Conservation (phyloP, 2,329 filamentous ascomycete genomes). For the Xylaria sp. region DNA sequence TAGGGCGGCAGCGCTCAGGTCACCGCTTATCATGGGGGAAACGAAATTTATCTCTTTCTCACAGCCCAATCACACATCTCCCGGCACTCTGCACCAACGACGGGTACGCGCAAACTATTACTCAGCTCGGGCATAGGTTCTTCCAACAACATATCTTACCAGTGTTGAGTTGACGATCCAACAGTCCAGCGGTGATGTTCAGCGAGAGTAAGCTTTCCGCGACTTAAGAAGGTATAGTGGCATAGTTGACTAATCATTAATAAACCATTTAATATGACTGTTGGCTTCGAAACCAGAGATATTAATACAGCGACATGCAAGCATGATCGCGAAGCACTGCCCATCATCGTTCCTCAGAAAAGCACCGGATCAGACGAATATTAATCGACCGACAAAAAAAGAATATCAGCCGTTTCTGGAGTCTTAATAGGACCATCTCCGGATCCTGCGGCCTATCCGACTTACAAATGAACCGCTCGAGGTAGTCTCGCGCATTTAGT, state of each 20-base stretch:
- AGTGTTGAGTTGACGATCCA: background rate
- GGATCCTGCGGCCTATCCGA: background rate
- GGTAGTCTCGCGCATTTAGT: conserved; percentile 20
- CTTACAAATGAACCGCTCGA: background rate
- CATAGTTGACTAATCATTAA: conserved; percentile 26
- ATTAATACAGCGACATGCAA: conserved; percentile 19
- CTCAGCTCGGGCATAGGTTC: conserved; percentile 25
- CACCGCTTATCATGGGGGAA: conserved; percentile 22
- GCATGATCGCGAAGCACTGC: conserved; percentile 33
- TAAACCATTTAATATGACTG: conserved; percentile 9
- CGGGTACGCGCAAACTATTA: conserved; percentile 26
- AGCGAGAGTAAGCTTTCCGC: conserved; percentile 13
- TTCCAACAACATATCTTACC: conserved; percentile 11
- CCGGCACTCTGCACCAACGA: conserved; percentile 16
- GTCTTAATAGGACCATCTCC: background rate
- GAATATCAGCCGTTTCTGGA: conserved; percentile 9
- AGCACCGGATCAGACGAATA: conserved; percentile 2
- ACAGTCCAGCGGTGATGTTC: conserved; percentile 3
- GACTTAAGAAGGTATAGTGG: conserved; percentile 20
- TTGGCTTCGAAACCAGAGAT: background rate
- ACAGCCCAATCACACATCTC: conserved; percentile 15
- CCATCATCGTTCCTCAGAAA: conserved; percentile 9
- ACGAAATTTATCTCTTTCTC: conserved; percentile 26
- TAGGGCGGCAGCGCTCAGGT: conserved; percentile 28
- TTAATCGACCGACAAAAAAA: background rate